phyloP scores from a whole-genome alignment of 164 flowering plant species.

The Annona cherimola region DNA sequence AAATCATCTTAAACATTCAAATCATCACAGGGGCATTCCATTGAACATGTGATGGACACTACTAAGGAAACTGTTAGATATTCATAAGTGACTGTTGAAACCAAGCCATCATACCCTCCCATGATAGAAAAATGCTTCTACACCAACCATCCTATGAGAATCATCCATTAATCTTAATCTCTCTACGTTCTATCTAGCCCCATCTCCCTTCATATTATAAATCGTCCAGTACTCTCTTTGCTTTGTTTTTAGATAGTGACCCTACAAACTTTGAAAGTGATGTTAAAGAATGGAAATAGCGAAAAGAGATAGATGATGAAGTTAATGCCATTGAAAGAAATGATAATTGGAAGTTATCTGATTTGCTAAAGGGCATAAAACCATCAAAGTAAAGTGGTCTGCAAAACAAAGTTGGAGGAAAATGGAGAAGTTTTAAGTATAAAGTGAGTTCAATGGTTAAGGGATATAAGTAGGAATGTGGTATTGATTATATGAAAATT shows the following conservation, averaged over 20 bases:
- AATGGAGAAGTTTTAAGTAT: constrained; percentile 1
- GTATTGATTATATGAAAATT: constrained; percentile 4
- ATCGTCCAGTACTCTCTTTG: background rate
- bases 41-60: no score
- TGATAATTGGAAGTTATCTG: constrained; percentile 6
- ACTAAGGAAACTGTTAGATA: no score
- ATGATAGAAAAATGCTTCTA: no score
- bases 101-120: no score
- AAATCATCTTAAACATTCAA: no score
- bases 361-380: constrained; percentile 2
- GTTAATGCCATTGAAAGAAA: constrained; percentile 11
- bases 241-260: constrained; percentile 11
- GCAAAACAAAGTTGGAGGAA: constrained; percentile 8
- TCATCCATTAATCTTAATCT: no score
- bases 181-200: no score
- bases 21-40: no score
- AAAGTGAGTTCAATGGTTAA: constrained; percentile 8
- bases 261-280: constrained; percentile 5
- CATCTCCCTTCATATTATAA: no score
- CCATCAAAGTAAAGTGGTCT: constrained; percentile 13
- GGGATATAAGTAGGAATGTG: constrained; percentile 5
- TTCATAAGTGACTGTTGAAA: no score
- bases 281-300: constrained; percentile 5
- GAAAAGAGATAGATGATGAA: constrained; percentile 14
- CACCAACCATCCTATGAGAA: no score